A percentile compares a stretch with the other conserved stretches of the same genome.
These are phyloP conservation scores for Calonectria pseudoreteaudii DNA, from an alignment of 2,329 filamentous ascomycete genomes.

Conservation along the genomic window DNA sequence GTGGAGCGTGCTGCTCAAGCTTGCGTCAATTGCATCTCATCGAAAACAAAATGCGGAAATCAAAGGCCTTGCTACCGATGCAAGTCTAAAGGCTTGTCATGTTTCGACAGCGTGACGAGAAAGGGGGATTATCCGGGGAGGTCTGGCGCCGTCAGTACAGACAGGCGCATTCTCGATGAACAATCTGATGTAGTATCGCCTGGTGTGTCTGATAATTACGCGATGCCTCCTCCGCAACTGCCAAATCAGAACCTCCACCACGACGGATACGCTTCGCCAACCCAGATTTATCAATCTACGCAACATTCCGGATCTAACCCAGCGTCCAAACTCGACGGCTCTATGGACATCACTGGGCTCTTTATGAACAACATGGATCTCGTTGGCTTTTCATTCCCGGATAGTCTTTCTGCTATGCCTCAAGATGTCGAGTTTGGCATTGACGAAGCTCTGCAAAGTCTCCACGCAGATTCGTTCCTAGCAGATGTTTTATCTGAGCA, in stretches of 20 bases:
- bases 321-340: background rate
- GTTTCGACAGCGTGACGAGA: background rate
- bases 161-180: no score
- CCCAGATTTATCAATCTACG: background rate
- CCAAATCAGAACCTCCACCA: no score
- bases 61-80: background rate
- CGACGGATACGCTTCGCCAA: no score
- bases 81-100: background rate
- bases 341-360: background rate
- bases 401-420: background rate
- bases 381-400: background rate
- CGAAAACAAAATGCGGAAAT: background rate
- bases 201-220: background rate
- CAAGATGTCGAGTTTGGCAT: background rate
- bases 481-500: background rate
- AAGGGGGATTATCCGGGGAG: background rate
- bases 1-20: background rate
- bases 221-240: background rate
- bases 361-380: background rate
- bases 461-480: background rate
- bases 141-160: background rate
- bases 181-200: background rate
- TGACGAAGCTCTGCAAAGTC: background rate
- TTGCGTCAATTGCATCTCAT: background rate
- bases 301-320: background rate